Evolutionary conservation across 306 rosid genomes (phyloP).

Genomic region (Trichosanthes truncata): DNA sequence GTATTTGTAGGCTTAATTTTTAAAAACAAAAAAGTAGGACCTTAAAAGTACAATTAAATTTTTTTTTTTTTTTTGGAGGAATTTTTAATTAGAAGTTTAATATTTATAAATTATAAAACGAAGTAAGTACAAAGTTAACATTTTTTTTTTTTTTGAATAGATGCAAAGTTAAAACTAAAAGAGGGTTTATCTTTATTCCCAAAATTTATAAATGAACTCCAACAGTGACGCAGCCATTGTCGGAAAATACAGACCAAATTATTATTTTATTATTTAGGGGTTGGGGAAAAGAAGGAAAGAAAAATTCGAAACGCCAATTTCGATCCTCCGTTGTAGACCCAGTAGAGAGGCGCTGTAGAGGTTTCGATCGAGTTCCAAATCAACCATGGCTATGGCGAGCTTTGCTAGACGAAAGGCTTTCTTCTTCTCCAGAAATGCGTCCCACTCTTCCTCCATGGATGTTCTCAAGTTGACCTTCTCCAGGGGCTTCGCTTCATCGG

Average conservation of each 20-base stretch:
- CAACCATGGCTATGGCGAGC: constrained; percentile 57
- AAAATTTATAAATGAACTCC: background rate
- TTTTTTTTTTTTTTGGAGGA: no score
- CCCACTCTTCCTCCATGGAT: constrained; percentile 26
- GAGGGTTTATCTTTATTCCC: background rate
- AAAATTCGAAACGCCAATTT: background rate
- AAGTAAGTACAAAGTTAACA: background rate
- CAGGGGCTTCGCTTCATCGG: constrained; percentile 64
- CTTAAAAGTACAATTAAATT: no score
- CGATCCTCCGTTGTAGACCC: background rate
- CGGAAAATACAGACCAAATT: background rate
- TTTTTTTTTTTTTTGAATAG: no score
- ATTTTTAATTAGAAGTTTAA: no score
- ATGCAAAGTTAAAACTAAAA: no score
- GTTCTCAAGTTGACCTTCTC: constrained; percentile 35
- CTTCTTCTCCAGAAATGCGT: constrained; percentile 31
- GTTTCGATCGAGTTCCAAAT: background rate
- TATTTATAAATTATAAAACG: background rate
- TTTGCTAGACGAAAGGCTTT: constrained; percentile 78
- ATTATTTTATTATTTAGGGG: constrained; percentile 1
- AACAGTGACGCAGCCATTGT: background rate
- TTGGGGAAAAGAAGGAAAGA: background rate
- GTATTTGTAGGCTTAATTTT: no score
- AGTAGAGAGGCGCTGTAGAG: background rate
- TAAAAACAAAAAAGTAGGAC: no score